Base-by-base conservation (phyloP, 305 asterid species). In the Fraxinus sp. region DNA sequence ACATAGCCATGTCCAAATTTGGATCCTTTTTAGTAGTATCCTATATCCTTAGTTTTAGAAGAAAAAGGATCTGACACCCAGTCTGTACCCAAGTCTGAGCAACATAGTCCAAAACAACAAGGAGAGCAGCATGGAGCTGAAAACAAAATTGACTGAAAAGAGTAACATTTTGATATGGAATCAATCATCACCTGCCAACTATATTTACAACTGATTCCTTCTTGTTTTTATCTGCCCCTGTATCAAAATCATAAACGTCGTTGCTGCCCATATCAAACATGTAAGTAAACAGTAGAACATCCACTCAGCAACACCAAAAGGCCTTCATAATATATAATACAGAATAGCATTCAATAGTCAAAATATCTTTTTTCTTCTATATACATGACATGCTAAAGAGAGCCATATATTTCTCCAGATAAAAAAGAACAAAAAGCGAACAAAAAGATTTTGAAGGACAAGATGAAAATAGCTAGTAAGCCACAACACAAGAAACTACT, bases 151-250 rank as follows among this genome's bases (percentile, higher is more conserved):
- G 41, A 70, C 11, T 11, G 41, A 68, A 28, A 70, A 70, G 20
- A 70, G 75, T 30, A 70, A 70, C 22, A 11, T 39, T 70, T 62
- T 79, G 64, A 18, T 43, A 41, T 39, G 77, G 22, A 77, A 75
- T 55, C 74, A 79, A 73, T 55, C 46, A 85, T 88, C 86, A 94
- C 99, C 98, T 93, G 87, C 97, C 93, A 77, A 87, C 72, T 75
- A 94, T 86, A 83, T 92, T 96, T 66, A 96, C 99, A 78, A 94
- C 97, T 1, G 99, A 96, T 89, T 96, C 99, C 87, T 91, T 93
- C 97, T 96, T 96, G 91, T 96, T 91, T 86, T 84, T 88, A 89
- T 96, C 99, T n/a, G 98, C 99, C 88, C 99, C 98, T 28, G 94
- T 86, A 83, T 93, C 98, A 87, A 91, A 94, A 93, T 94, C 99